These are phyloP conservation scores for Penicillium egyptiacum DNA, from an alignment of 495 filamentous ascomycete genomes.

Conservation along the genomic window DNA sequence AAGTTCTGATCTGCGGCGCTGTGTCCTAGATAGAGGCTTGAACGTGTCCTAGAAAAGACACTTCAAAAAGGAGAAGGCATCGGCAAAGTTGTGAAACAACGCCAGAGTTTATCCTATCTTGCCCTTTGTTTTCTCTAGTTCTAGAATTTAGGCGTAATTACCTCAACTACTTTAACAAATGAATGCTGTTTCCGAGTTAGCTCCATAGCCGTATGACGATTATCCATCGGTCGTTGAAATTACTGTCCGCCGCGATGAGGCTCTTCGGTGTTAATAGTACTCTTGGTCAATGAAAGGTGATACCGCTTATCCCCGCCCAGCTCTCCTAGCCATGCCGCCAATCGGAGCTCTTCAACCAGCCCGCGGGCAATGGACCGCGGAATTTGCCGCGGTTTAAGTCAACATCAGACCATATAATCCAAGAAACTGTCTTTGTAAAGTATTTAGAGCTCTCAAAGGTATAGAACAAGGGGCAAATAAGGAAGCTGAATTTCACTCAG, in stretches of 20 bases:
- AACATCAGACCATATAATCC: background rate
- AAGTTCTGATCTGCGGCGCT: background rate
- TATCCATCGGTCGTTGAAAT: background rate
- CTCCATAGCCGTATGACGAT: background rate
- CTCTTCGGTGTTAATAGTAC: background rate
- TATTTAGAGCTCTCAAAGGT: background rate
- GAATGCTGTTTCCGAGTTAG: background rate
- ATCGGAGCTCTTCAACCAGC: background rate
- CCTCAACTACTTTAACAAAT: background rate
- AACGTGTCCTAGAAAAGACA: background rate
- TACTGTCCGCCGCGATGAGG: background rate
- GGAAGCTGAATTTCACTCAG: background rate
- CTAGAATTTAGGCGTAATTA: background rate
- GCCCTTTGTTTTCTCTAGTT: background rate
- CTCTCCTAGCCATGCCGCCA: background rate
- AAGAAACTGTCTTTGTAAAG: background rate
- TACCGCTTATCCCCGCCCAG: background rate
- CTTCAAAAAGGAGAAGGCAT: no score
- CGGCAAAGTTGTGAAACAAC: no score
- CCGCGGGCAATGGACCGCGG: conserved; percentile 1
- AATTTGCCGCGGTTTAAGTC: conserved; percentile 2
- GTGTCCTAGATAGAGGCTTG: background rate
- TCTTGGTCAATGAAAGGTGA: background rate
- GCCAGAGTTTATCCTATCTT: background rate
- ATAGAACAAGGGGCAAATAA: background rate